Base-by-base conservation (phyloP, 768 basidiomycete species). In the Mycena albidolilacea region DNA sequence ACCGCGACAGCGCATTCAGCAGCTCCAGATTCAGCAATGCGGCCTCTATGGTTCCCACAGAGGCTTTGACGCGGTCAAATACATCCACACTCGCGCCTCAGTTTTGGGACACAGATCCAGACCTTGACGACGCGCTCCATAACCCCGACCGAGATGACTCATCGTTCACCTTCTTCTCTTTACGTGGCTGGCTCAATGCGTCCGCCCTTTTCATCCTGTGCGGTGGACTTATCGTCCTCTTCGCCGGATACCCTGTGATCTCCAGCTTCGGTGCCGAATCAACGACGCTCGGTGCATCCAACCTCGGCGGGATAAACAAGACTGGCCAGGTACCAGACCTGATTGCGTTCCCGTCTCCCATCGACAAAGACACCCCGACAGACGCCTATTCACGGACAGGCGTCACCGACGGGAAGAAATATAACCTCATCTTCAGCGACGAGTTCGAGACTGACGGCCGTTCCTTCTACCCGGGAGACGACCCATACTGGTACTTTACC, bases 301-400 rank as follows among this genome's bases (percentile, higher is more conserved):
- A 93, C 76, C 81, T 95, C 7, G 94, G 94, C 3, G 94, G 93
- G 2, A 90, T 88, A 77, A 95, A 95, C 73, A 86, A 89, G 3
- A 88, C 90, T 0, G 93, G 95, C 0, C 94, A 96, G 80, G 86
- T 92, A 17, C 87, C 92, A 9, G 78, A 75, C 23, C 85, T 93
- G 37, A 83, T 86, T 0, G 91, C 90, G 7, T 89, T 92, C 74
- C 90, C 85, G 72, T 90, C 88, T 7, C 84, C 95, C 14, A 93
- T 97, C 77, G 95, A 97, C 82, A 82, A 85, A 58, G 91, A 95
- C 59, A 97, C 96, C 3, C 95, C 95, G 0, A 66, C 85, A 73
- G 81, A 86, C 12, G 89, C 87, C 4, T 82, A 84, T 79, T 87
- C 88, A 67, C 85, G 90, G 78, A 70, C 44, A 14, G 75, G 75